These are phyloP conservation scores for Bassia scoparia DNA, from an alignment of 148 eudicot species.

Conservation along the genomic window DNA sequence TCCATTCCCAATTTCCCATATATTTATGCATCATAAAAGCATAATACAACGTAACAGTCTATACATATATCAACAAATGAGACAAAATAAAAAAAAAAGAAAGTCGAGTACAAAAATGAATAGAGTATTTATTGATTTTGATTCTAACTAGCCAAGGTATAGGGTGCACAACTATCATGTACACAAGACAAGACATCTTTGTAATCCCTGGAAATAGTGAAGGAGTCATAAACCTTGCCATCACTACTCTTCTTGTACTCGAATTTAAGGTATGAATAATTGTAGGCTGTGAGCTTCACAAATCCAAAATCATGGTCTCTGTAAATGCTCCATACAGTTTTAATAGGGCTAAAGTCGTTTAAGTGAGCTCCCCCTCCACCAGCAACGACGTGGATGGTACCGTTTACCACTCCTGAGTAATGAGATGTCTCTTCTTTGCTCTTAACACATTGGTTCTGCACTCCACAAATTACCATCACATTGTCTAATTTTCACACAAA, in stretches of 20 bases:
- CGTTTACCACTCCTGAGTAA: slow-evolving; percentile 62
- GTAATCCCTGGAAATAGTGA: slow-evolving; percentile 70
- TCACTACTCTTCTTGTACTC: slow-evolving; percentile 65
- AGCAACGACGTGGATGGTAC: slow-evolving; percentile 71
- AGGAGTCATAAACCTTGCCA: slow-evolving; percentile 64
- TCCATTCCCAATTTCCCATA: no score
- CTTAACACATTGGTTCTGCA: slow-evolving; percentile 61
- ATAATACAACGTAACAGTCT: no score
- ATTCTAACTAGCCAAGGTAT: slow-evolving; percentile 37
- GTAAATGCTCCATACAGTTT: slow-evolving; percentile 53
- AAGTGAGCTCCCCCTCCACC: slow-evolving; percentile 72
- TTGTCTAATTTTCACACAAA: no score
- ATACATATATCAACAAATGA: no score
- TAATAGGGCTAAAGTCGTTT: slow-evolving; percentile 37
- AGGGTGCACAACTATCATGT: slow-evolving; percentile 53
- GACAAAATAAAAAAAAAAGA: no score
- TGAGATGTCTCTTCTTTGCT: slow-evolving; percentile 38
- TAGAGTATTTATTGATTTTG: no score
- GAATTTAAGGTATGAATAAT: slow-evolving; percentile 50
- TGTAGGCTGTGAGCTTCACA: slow-evolving; percentile 73
- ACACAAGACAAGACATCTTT: slow-evolving; percentile 65
- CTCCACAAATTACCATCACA: neutral
- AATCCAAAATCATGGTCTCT: slow-evolving; percentile 65
- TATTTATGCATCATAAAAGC: no score
- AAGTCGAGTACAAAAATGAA: no score